Evolutionary conservation across 1,284 basidiomycete species (phyloP).

Genomic region (Cutaneotrichosporon sp.): DNA sequence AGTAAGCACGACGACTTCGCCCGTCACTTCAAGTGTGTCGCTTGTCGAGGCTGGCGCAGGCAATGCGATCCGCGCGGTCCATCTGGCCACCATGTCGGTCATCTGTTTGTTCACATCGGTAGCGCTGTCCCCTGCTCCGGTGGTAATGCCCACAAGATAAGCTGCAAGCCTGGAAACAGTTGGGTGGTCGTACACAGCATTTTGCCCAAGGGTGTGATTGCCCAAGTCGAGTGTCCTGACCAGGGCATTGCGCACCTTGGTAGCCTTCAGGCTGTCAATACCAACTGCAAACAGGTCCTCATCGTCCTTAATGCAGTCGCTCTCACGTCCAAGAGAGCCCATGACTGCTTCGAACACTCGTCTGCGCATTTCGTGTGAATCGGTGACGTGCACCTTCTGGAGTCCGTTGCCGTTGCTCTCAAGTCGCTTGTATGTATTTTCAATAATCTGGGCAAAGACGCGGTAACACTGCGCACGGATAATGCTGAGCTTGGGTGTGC

Average conservation of each 20-base stretch:
- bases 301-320: conserved; percentile 23
- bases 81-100: conserved; percentile 51
- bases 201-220: conserved; percentile 47
- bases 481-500: conserved; percentile 46
- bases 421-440: conserved; percentile 52
- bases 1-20: conserved; percentile 49
- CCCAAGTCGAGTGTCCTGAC: conserved; percentile 50
- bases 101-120: conserved; percentile 24
- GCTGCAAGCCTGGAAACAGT: conserved; percentile 31
- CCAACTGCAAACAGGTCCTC: conserved; percentile 49
- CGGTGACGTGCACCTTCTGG: conserved; percentile 41
- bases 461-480: conserved; percentile 50
- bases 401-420: conserved; percentile 45
- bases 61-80: conserved; percentile 26
- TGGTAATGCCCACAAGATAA: conserved; percentile 32
- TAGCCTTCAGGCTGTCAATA: conserved; percentile 57
- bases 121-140: conserved; percentile 26
- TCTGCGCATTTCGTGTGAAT: conserved; percentile 42
- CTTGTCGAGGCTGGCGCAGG: not conserved
- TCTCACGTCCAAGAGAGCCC: conserved; percentile 42
- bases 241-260: conserved; percentile 54
- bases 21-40: not conserved
- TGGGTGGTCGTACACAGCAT: conserved; percentile 47
- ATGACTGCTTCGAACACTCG: conserved; percentile 47
- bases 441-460: conserved; percentile 53